Percentiles rank a stretch among this genome's conserved stretches.
Evolutionary conservation across 2,329 filamentous ascomycete genomes (phyloP).

Genomic region (Cadophora luteo-olivacea): DNA sequence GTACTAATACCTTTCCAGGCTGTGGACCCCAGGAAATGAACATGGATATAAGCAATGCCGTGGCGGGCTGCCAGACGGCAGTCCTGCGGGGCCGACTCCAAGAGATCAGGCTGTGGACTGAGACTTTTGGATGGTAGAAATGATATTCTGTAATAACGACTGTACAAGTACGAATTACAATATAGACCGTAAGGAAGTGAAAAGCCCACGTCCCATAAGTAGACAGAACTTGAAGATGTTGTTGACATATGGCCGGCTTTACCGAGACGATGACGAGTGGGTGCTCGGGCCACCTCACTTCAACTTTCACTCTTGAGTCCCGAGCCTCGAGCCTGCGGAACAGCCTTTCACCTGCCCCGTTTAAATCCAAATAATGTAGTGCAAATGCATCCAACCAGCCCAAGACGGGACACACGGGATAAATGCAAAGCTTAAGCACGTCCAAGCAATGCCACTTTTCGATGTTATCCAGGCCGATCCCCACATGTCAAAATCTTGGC

Average conservation of each 20-base stretch:
- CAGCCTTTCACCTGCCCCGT: neutral
- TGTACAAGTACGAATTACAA: neutral
- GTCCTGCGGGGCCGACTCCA: neutral
- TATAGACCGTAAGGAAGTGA: neutral
- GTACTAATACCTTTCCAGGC: neutral
- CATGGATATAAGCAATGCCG: constrained; percentile 2
- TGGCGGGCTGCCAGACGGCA: neutral
- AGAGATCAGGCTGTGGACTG: constrained; percentile 6
- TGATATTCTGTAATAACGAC: neutral
- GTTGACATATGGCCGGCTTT: neutral
- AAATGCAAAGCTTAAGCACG: neutral
- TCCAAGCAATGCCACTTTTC: constrained; percentile 15
- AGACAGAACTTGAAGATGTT: neutral
- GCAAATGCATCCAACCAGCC: neutral
- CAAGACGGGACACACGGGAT: neutral
- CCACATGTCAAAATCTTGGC: constrained; percentile 8
- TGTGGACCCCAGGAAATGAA: neutral
- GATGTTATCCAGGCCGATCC: neutral
- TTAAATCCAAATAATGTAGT: neutral
- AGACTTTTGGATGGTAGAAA: neutral
- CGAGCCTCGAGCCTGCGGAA: neutral
- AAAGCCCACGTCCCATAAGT: neutral
- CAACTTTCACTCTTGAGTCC: too few relatives aligned
- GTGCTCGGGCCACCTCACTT: neutral
- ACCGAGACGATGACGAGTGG: neutral